phyloP scores from a whole-genome alignment of 495 filamentous ascomycete species.

The Aspergillus ostianus region DNA sequence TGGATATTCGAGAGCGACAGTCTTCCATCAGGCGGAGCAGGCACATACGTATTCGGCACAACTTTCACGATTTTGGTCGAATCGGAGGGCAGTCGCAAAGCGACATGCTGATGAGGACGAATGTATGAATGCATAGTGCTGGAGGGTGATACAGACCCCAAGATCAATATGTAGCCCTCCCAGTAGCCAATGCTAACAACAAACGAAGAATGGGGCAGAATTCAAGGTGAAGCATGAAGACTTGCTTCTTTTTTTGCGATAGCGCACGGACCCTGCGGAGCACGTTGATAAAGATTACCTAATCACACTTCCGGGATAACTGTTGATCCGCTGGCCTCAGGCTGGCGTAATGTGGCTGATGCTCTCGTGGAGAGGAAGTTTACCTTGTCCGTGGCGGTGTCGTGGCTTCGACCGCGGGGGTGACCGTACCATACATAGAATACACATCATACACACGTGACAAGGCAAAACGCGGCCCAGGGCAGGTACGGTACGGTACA shows the following conservation, averaged over 20 bases:
- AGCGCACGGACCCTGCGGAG: slow-evolving; percentile 22
- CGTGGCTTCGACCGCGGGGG: no score
- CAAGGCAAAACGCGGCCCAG: no score
- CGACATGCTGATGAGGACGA: slow-evolving; percentile 61
- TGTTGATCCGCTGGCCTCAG: no score
- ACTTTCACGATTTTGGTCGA: slow-evolving; percentile 61
- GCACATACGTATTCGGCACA: slow-evolving; percentile 74
- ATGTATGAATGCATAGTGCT: slow-evolving; percentile 50
- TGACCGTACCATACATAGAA: no score
- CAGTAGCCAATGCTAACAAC: background rate
- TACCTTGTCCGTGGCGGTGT: no score
- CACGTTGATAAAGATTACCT: background rate
- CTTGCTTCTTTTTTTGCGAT: slow-evolving; percentile 24
- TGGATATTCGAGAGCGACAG: background rate
- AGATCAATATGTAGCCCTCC: background rate
- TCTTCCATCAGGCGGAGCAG: background rate
- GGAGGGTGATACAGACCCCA: background rate
- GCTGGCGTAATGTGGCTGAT: no score
- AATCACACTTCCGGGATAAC: background rate
- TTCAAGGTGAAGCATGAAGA: background rate
- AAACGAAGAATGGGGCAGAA: slow-evolving; percentile 1
- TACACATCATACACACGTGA: no score
- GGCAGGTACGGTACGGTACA: no score
- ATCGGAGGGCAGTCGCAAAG: slow-evolving; percentile 66
- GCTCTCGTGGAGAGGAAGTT: no score